A percentile compares a stretch with the other conserved stretches of the same genome.
Conservation (phyloP, 352 stramenopile species). For the Aphanomyces euteiches region DNA sequence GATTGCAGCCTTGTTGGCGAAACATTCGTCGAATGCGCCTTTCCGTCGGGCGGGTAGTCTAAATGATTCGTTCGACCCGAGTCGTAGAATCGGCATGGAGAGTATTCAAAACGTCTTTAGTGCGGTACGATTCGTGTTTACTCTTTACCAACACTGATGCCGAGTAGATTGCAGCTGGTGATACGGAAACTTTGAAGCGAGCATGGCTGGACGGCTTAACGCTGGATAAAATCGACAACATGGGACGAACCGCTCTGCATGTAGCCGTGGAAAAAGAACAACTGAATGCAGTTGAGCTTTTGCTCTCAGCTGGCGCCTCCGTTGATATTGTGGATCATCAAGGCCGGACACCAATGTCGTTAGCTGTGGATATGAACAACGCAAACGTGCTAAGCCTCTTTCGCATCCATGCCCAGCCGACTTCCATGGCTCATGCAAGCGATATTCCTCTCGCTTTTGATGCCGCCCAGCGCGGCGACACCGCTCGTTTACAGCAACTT, state of each 20-base stretch:
- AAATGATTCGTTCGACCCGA: slow-evolving; percentile 33
- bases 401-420: slow-evolving; percentile 46
- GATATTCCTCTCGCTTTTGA: slow-evolving; percentile 55
- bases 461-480: slow-evolving; percentile 50
- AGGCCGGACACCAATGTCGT: slow-evolving; percentile 60
- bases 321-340: slow-evolving; percentile 49
- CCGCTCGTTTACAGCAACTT: slow-evolving; percentile 46
- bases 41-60: slow-evolving; percentile 6
- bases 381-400: slow-evolving; percentile 61
- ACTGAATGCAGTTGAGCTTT: slow-evolving; percentile 64
- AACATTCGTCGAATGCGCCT: slow-evolving; percentile 33
- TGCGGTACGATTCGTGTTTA: not conserved
- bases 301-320: slow-evolving; percentile 67
- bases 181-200: slow-evolving; percentile 74
- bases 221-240: slow-evolving; percentile 54
- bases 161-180: slow-evolving; percentile 51
- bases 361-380: slow-evolving; percentile 58
- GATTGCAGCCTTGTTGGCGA: slow-evolving; percentile 45
- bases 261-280: slow-evolving; percentile 69
- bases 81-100: not conserved
- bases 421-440: slow-evolving; percentile 31
- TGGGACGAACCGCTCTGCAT: slow-evolving; percentile 65
- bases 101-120: slow-evolving; percentile 15
- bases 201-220: slow-evolving; percentile 60
- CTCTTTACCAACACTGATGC: slow-evolving; percentile 44